Conservation (phyloP, 352 stramenopile genomes). For the Pythium scleroteichum region DNA sequence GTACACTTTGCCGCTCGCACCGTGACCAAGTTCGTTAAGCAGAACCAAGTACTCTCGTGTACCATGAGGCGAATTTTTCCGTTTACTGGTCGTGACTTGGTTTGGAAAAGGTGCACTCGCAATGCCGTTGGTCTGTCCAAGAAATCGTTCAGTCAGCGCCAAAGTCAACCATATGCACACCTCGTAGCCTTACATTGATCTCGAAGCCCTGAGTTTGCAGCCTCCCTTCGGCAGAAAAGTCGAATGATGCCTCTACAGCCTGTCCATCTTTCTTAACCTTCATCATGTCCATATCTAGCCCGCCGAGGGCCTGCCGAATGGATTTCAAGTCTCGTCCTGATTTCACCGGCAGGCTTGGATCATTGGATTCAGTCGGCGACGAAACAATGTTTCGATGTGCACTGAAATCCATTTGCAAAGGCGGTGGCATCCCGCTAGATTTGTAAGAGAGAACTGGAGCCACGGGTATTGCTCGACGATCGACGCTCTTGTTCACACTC, state of each 20-base stretch:
- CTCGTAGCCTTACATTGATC: slow-evolving; percentile 55
- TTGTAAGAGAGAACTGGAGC: background rate
- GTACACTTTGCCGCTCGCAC: slow-evolving; percentile 87
- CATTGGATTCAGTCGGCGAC: slow-evolving; percentile 7
- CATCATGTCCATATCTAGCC: slow-evolving; percentile 63
- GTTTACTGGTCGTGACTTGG: slow-evolving; percentile 20
- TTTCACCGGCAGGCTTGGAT: background rate
- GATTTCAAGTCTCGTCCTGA: slow-evolving; percentile 25
- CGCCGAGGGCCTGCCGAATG: slow-evolving; percentile 42
- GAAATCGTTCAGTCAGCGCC: background rate
- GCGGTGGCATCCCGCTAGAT: slow-evolving; percentile 20
- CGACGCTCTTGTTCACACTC: slow-evolving; percentile 29
- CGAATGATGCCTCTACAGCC: slow-evolving; percentile 66
- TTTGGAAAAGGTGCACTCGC: slow-evolving; percentile 62
- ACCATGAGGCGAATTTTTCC: slow-evolving; percentile 29
- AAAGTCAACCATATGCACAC: background rate
- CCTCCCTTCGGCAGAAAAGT: slow-evolving; percentile 74
- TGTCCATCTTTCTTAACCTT: slow-evolving; percentile 65
- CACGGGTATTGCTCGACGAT: slow-evolving; percentile 9
- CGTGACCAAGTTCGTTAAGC: slow-evolving; percentile 75
- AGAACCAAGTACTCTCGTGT: slow-evolving; percentile 72
- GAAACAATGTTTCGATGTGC: slow-evolving; percentile 11
- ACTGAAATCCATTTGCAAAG: slow-evolving; percentile 54
- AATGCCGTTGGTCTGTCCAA: slow-evolving; percentile 67
- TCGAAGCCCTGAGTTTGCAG: slow-evolving; percentile 85